Evolutionary conservation across 2,329 filamentous ascomycete species (phyloP).

Genomic region (Fusarium sp.): DNA sequence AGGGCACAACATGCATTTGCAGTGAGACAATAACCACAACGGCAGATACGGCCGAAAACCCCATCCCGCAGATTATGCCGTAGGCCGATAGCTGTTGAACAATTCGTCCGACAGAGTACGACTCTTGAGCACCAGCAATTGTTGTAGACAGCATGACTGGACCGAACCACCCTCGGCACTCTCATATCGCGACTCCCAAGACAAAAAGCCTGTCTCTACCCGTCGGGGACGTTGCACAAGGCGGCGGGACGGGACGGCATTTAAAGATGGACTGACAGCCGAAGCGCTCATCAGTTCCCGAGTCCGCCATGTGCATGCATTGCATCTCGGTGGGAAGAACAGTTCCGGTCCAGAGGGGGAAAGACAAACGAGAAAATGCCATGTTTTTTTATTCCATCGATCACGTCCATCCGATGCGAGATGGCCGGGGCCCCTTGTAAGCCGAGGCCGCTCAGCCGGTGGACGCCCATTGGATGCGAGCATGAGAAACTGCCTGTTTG

Average conservation of each 20-base stretch:
- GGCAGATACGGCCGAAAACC: constrained; percentile 5
- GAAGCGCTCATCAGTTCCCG: neutral
- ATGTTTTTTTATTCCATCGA: constrained; percentile 1
- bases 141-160: neutral
- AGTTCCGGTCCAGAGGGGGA: neutral
- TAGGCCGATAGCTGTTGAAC: neutral
- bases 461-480: constrained; percentile 30
- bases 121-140: neutral
- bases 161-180: neutral
- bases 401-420: neutral
- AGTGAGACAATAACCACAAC: constrained; percentile 9
- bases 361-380: neutral
- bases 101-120: neutral
- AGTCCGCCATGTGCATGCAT: neutral
- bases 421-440: constrained; percentile 19
- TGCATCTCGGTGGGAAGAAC: neutral
- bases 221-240: neutral
- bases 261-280: neutral
- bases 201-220: neutral
- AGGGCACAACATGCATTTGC: constrained; percentile 8
- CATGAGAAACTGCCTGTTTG: constrained; percentile 29
- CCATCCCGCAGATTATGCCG: neutral
- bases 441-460: constrained; percentile 19
- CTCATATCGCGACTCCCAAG: neutral
- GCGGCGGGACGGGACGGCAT: neutral